These are phyloP conservation scores for Theileria annulata DNA, from an alignment of 169 alveolate species.

Conservation along the genomic window DNA sequence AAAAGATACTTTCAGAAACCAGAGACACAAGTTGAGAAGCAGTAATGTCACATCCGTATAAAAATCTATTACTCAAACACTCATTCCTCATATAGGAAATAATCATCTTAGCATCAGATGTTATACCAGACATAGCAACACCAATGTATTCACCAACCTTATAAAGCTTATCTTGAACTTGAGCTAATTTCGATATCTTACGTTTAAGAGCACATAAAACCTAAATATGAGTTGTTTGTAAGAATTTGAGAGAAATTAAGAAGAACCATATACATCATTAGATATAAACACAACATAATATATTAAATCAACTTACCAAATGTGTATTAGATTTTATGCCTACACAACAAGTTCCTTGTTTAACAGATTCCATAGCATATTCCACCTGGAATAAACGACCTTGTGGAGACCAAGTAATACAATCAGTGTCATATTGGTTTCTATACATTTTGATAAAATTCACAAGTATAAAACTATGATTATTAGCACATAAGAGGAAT, in stretches of 20 bases:
- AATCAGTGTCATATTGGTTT: constrained; percentile 91
- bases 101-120: constrained; percentile 96
- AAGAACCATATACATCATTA: too few species aligned
- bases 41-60: constrained; percentile 90
- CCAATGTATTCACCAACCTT: constrained; percentile 95
- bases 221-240: constrained; percentile 45
- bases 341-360: constrained; percentile 92
- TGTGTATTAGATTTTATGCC: constrained; percentile 86
- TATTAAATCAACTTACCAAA: constrained; percentile 79
- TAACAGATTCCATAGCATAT: constrained; percentile 97
- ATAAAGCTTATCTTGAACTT: constrained; percentile 92
- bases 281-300: constrained; percentile 12
- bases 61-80: constrained; percentile 91
- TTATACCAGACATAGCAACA: constrained; percentile 96
- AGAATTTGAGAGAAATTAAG: too few species aligned
- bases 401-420: constrained; percentile 93
- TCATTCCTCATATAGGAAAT: constrained; percentile 85
- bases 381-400: constrained; percentile 92
- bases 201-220: constrained; percentile 88
- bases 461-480: not conserved
- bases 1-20: constrained; percentile 86
- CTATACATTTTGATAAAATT: constrained; percentile 81
- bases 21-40: constrained; percentile 88
- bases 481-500: not conserved
- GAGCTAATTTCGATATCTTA: constrained; percentile 90